These are phyloP conservation scores for Boletus sp. DNA, from an alignment of 768 basidiomycete genomes.

Conservation along the genomic window DNA sequence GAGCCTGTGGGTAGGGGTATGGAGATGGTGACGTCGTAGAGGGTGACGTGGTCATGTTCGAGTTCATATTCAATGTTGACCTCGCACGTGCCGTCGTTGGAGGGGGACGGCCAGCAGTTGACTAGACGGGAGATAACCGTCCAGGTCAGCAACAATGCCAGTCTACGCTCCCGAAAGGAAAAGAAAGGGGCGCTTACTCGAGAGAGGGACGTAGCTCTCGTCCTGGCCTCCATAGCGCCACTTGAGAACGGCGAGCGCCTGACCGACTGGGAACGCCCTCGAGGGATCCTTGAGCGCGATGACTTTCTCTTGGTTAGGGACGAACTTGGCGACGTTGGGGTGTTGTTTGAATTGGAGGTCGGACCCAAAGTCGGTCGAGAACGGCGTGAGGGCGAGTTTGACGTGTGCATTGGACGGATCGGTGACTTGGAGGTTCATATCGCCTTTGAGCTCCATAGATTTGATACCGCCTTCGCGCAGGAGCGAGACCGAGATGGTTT, in stretches of 20 bases:
- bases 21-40: constrained; percentile 84
- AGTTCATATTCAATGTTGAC: constrained; percentile 98
- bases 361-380: constrained; percentile 57
- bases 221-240: constrained; percentile 92
- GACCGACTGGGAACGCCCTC: constrained; percentile 83
- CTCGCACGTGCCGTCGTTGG: constrained; percentile 88
- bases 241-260: constrained; percentile 83
- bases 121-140: constrained; percentile 45
- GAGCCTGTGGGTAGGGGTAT: constrained; percentile 90
- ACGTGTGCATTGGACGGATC: constrained; percentile 74
- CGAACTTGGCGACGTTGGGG: constrained; percentile 89
- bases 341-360: constrained; percentile 96
- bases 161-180: neutral
- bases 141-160: neutral
- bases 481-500: constrained; percentile 76
- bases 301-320: constrained; percentile 59
- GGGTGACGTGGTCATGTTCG: constrained; percentile 74
- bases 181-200: constrained; percentile 56
- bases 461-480: constrained; percentile 90
- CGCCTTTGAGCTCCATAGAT: constrained; percentile 89
- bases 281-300: constrained; percentile 84
- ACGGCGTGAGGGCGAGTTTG: constrained; percentile 59
- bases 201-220: constrained; percentile 87
- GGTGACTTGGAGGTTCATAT: constrained; percentile 87
- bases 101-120: constrained; percentile 95